A percentile compares a stretch with the other conserved stretches of the same genome.
Conservation (phyloP, 768 basidiomycete species). For the Lentinus tigrinus region DNA sequence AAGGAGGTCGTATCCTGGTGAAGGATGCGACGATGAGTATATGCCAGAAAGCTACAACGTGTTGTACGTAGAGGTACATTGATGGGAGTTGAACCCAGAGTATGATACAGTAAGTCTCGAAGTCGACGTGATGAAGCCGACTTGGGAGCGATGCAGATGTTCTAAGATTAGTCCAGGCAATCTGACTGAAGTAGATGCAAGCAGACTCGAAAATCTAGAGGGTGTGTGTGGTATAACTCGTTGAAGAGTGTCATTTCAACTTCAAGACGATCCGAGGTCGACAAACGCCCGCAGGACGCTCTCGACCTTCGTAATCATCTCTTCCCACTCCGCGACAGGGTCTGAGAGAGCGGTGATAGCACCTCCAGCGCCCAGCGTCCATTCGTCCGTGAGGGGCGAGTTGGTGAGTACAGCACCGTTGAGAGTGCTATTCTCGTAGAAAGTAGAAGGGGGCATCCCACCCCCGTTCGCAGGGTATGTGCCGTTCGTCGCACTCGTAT, state of each 20-base stretch:
- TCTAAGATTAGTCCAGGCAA: neutral
- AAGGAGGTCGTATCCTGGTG: neutral
- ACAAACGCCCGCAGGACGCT: conserved; percentile 70
- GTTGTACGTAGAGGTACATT: conserved; percentile 1
- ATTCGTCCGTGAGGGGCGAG: conserved; percentile 47
- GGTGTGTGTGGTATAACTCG: neutral
- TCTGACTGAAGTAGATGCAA: neutral
- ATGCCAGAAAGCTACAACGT: neutral
- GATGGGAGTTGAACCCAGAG: conserved; percentile 14
- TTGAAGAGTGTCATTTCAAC: neutral
- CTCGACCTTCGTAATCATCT: conserved; percentile 85
- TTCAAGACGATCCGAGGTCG: neutral
- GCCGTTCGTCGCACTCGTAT: too few relatives aligned
- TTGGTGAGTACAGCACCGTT: neutral
- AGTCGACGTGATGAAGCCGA: conserved; percentile 18
- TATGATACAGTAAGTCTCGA: conserved; percentile 15
- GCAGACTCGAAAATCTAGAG: neutral
- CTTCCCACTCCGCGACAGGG: conserved; percentile 87
- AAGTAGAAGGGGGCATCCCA: neutral
- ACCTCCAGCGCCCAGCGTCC: conserved; percentile 90
- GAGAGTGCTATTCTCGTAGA: neutral
- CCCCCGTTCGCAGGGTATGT: too few relatives aligned
- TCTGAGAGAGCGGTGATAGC: conserved; percentile 94
- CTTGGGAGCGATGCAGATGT: neutral
- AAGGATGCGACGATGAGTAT: neutral